Conservation (phyloP, 1,284 basidiomycete genomes). For the Trichosporon ovoides region DNA sequence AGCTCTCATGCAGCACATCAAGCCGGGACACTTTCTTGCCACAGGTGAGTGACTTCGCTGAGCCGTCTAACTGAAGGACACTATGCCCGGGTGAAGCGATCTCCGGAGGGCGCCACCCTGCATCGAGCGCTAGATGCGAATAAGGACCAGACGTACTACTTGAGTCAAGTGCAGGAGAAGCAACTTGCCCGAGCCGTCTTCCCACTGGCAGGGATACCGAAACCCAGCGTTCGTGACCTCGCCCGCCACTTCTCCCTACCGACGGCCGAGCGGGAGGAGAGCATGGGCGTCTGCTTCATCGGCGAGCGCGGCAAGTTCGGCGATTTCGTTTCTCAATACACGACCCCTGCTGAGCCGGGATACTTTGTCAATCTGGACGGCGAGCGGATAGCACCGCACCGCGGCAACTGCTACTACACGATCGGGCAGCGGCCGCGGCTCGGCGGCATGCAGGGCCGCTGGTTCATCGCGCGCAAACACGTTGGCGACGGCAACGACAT, state of each 20-base stretch:
- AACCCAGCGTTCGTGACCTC: constrained; percentile 69
- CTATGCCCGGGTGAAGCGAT: constrained; percentile 70
- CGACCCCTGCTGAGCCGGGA: constrained; percentile 59
- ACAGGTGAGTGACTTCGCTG: constrained; percentile 56
- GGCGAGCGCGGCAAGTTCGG: constrained; percentile 72
- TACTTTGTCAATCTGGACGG: constrained; percentile 62
- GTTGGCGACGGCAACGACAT: constrained; percentile 56
- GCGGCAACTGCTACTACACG: constrained; percentile 81
- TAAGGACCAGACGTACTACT: constrained; percentile 94
- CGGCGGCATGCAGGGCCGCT: constrained; percentile 56
- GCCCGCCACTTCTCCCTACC: constrained; percentile 64
- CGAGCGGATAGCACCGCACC: constrained; percentile 59
- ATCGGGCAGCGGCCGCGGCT: constrained; percentile 75
- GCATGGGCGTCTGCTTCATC: constrained; percentile 96
- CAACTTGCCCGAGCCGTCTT: constrained; percentile 65
- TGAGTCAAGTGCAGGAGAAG: constrained; percentile 67
- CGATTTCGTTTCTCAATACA: constrained; percentile 72
- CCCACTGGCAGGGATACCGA: constrained; percentile 64
- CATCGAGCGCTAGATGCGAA: constrained; percentile 59
- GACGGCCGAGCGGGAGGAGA: constrained; percentile 75
- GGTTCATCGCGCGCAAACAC: constrained; percentile 76
- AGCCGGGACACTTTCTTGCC: constrained; percentile 60
- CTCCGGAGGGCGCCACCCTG: constrained; percentile 55
- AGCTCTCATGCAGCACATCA: constrained; percentile 64
- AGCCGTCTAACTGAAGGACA: constrained; percentile 58